A percentile compares a stretch with the other conserved stretches of the same genome.
Evolutionary conservation across 495 filamentous ascomycete species (phyloP).

Genomic region (Trichoderma orchidacearum): DNA sequence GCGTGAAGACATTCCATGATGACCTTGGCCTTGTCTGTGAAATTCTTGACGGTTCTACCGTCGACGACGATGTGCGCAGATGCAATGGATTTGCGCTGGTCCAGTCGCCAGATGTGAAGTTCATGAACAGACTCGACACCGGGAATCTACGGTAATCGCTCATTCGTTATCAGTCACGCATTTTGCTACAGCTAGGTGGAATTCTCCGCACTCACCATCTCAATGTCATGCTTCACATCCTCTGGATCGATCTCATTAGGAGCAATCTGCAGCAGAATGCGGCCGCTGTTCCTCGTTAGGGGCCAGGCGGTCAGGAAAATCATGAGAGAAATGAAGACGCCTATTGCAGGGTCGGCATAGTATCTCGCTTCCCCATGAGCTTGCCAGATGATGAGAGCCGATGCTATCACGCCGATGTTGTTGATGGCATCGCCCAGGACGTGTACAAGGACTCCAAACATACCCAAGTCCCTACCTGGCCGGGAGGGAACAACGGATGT

Average conservation of each 20-base stretch:
- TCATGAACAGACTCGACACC: constrained; percentile 79
- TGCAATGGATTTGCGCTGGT: constrained; percentile 78
- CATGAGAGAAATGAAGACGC: constrained; percentile 73
- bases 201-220: constrained; percentile 25
- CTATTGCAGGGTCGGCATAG: constrained; percentile 77
- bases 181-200: background rate
- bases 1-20: constrained; percentile 77
- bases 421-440: constrained; percentile 85
- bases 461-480: constrained; percentile 56
- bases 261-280: constrained; percentile 79
- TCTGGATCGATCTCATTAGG: constrained; percentile 63
- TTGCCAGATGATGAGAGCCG: constrained; percentile 76
- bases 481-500: constrained; percentile 11
- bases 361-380: constrained; percentile 33
- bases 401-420: constrained; percentile 82
- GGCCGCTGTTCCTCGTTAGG: constrained; percentile 74
- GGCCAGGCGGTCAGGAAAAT: constrained; percentile 79
- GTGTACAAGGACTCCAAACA: constrained; percentile 85
- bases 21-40: constrained; percentile 65
- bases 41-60: constrained; percentile 39
- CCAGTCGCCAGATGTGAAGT: constrained; percentile 87
- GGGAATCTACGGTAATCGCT: constrained; percentile 40
- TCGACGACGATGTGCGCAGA: constrained; percentile 76
- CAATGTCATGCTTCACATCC: constrained; percentile 81
- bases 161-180: background rate